These are phyloP conservation scores for Chalciporus chontae DNA, from an alignment of 768 basidiomycete species.

Conservation along the genomic window DNA sequence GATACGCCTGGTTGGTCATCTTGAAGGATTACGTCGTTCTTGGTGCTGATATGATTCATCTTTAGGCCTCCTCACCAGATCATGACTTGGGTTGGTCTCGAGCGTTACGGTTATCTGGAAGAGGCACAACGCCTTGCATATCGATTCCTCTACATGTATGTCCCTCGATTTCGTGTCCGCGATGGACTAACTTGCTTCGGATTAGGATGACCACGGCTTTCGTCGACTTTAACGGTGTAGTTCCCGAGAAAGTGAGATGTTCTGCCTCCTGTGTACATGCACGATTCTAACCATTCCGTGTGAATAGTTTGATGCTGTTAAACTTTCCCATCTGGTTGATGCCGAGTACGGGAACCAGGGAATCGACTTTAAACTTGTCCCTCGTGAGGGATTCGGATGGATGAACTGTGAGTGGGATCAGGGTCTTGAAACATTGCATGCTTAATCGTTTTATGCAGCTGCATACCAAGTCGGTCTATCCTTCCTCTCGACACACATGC, in stretches of 20 bases:
- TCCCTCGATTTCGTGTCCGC: constrained; percentile 41
- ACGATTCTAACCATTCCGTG: neutral
- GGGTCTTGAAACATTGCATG: neutral
- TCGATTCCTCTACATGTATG: constrained; percentile 99
- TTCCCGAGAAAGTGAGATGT: constrained; percentile 81
- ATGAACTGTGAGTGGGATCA: constrained; percentile 71
- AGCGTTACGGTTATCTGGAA: constrained; percentile 92
- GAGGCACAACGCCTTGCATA: constrained; percentile 93
- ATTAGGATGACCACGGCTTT: constrained; percentile 88
- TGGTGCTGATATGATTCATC: constrained; percentile 11
- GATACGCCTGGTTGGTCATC: constrained; percentile 61
- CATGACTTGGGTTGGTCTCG: constrained; percentile 96
- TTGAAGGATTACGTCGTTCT: neutral
- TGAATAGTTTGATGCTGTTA: constrained; percentile 87
- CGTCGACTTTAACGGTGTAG: constrained; percentile 96
- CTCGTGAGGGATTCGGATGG: constrained; percentile 98
- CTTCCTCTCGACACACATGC: constrained; percentile 90
- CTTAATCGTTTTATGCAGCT: constrained; percentile 42
- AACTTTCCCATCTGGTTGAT: constrained; percentile 91
- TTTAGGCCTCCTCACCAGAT: constrained; percentile 94
- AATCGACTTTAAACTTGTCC: constrained; percentile 96
- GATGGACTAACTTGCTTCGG: constrained; percentile 2
- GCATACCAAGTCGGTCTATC: constrained; percentile 97
- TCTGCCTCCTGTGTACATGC: neutral
- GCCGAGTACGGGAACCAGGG: constrained; percentile 98